Evolutionary conservation across 228 moss, liverwort and hornwort genomes (phyloP).

Genomic region (Sphagnum magellanicum): DNA sequence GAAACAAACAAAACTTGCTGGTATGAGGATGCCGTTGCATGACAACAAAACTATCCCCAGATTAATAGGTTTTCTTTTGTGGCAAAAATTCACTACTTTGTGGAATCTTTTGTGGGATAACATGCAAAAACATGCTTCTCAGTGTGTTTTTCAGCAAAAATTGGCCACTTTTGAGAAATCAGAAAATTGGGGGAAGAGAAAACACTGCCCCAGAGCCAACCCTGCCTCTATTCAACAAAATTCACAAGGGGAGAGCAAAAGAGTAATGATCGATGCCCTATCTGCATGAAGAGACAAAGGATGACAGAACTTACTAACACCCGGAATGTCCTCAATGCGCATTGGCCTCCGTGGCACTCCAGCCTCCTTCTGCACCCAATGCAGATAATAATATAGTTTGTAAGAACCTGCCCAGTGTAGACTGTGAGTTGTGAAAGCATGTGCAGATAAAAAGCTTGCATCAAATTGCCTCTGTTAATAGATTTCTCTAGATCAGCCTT

Average conservation of each 20-base stretch:
- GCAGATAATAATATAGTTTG: background rate
- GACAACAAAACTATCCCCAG: background rate
- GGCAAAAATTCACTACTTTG: background rate
- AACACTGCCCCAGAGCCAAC: no score
- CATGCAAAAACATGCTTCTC: no score
- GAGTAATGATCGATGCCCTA: background rate
- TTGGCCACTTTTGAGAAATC: no score
- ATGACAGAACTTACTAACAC: slow-evolving; percentile 68
- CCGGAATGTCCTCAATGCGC: slow-evolving; percentile 87
- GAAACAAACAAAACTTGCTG: background rate
- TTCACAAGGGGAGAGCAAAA: background rate
- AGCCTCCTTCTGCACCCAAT: slow-evolving; percentile 73
- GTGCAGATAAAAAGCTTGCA: no score
- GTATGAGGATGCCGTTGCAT: background rate
- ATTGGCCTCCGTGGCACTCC: slow-evolving; percentile 77
- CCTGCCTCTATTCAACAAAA: no score
- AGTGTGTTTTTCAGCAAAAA: no score
- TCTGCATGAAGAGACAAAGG: background rate
- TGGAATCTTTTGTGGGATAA: no score
- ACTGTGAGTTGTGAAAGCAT: no score
- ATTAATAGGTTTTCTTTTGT: background rate
- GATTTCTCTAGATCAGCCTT: no score
- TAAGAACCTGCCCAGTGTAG: no score
- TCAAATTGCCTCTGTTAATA: no score
- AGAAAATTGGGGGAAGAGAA: no score